Percentiles rank a stretch among this genome's conserved stretches.
phyloP scores from a whole-genome alignment of 352 stramenopile species.

The Phytopythium helicoides region DNA sequence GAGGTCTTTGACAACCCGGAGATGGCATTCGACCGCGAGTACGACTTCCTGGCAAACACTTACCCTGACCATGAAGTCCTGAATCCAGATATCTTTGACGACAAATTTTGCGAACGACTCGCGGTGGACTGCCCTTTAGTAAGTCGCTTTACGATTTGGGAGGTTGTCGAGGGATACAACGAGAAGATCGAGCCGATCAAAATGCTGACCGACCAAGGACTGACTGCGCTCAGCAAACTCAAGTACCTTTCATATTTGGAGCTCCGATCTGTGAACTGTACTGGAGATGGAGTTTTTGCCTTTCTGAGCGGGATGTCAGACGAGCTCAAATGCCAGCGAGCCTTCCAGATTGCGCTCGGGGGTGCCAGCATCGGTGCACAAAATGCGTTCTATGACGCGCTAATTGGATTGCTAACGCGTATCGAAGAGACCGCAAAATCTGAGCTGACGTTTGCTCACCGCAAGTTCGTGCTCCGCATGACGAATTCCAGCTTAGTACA shows the following conservation, averaged over 20 bases:
- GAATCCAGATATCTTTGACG: conserved; percentile 31
- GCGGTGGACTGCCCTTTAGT: conserved; percentile 24
- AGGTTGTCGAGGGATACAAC: conserved; percentile 21
- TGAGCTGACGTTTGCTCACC: conserved; percentile 17
- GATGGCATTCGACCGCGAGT: conserved; percentile 22
- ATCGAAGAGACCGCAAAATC: conserved; percentile 14
- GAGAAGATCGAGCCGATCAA: conserved; percentile 19
- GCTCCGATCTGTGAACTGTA: conserved; percentile 26
- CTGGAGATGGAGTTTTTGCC: conserved; percentile 32
- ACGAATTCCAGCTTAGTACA: conserved; percentile 17
- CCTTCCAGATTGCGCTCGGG: conserved; percentile 22
- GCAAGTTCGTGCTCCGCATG: conserved; percentile 36
- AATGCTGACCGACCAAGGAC: conserved; percentile 28
- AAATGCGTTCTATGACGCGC: conserved; percentile 31
- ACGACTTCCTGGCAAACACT: conserved; percentile 14
- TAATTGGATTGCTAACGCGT: conserved; percentile 22
- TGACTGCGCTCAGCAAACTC: conserved; percentile 29
- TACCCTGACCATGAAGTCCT: conserved; percentile 27
- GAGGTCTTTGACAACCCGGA: conserved; percentile 14
- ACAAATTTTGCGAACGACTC: conserved; percentile 31
- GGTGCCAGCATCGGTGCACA: conserved; percentile 6
- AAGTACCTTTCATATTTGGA: conserved; percentile 22
- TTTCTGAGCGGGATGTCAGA: conserved; percentile 28
- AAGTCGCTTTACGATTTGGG: conserved; percentile 23
- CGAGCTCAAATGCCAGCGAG: conserved; percentile 19